phyloP scores from a whole-genome alignment of 768 basidiomycete species.

The Suillus luteus region DNA sequence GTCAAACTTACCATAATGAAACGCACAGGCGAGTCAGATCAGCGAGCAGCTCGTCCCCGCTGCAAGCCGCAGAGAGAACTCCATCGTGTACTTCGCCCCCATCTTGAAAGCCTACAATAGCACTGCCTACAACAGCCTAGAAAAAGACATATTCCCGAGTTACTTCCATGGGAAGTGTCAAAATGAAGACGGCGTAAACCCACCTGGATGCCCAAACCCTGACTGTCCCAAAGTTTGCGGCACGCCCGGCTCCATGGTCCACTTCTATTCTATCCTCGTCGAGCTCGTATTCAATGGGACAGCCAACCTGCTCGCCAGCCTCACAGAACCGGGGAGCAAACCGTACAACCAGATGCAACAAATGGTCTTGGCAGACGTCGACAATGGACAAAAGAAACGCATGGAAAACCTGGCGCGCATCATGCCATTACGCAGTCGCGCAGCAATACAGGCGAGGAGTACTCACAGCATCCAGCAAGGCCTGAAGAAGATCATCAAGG shows the following conservation, averaged over 20 bases:
- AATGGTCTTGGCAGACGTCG: conserved; percentile 40
- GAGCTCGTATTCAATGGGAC: conserved; percentile 52
- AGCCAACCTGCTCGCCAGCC: conserved; percentile 32
- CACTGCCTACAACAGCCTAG: conserved; percentile 44
- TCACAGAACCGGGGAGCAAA: conserved; percentile 41
- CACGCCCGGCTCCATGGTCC: conserved; percentile 78
- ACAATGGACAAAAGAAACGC: conserved; percentile 16
- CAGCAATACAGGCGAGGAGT: conserved; percentile 21
- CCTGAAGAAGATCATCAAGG: conserved; percentile 37
- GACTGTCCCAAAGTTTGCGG: conserved; percentile 80
- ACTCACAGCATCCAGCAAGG: conserved; percentile 22
- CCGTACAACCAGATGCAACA: conserved; percentile 46
- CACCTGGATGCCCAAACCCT: conserved; percentile 74
- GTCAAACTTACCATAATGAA: neutral
- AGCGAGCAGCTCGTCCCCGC: conserved; percentile 35
- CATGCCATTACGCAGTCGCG: conserved; percentile 4
- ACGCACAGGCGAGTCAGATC: conserved; percentile 39
- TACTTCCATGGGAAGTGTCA: conserved; percentile 81
- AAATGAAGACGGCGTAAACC: conserved; percentile 51
- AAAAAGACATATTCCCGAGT: conserved; percentile 63
- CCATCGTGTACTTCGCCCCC: conserved; percentile 45
- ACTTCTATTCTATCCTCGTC: conserved; percentile 57
- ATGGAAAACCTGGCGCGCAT: conserved; percentile 15
- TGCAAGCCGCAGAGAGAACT: conserved; percentile 22
- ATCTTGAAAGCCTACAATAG: conserved; percentile 48